phyloP scores from a whole-genome alignment of 2,329 filamentous ascomycete genomes.

The Aspergillus arachidicola region DNA sequence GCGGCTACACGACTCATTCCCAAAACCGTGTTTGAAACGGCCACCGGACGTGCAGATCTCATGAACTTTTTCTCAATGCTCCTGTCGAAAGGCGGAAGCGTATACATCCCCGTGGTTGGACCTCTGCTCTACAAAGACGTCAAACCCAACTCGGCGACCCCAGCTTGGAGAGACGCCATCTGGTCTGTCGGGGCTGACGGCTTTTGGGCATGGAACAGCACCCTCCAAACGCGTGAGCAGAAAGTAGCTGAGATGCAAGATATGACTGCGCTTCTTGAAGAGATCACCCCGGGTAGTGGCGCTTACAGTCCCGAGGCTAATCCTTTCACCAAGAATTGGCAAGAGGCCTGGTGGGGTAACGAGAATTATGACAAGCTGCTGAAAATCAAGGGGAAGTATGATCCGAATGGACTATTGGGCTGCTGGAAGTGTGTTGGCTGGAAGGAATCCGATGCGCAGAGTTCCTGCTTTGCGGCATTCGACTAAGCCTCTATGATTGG shows the following conservation, averaged over 20 bases:
- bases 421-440: constrained; percentile 26
- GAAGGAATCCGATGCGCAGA: constrained; percentile 14
- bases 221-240: constrained; percentile 8
- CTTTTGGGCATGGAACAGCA: constrained; percentile 20
- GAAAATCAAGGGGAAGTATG: constrained; percentile 24
- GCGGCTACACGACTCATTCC: constrained; percentile 23
- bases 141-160: constrained; percentile 16
- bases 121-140: constrained; percentile 20
- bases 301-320: constrained; percentile 23
- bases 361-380: constrained; percentile 21
- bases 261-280: constrained; percentile 16
- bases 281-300: constrained; percentile 19
- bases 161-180: constrained; percentile 23
- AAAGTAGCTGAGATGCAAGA: constrained; percentile 15
- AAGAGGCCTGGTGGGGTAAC: constrained; percentile 20
- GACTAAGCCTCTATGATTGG: neutral
- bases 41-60: constrained; percentile 15
- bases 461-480: constrained; percentile 15
- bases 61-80: constrained; percentile 15
- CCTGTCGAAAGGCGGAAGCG: constrained; percentile 7
- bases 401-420: constrained; percentile 17
- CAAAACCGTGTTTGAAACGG: constrained; percentile 16
- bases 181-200: constrained; percentile 18
- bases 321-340: constrained; percentile 21
- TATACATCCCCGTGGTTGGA: constrained; percentile 21